A percentile compares a stretch with the other conserved stretches of the same genome.
These are phyloP conservation scores for Yamadazyma mexicana DNA, from an alignment of 1,139 yeast species.

Conservation along the genomic window DNA sequence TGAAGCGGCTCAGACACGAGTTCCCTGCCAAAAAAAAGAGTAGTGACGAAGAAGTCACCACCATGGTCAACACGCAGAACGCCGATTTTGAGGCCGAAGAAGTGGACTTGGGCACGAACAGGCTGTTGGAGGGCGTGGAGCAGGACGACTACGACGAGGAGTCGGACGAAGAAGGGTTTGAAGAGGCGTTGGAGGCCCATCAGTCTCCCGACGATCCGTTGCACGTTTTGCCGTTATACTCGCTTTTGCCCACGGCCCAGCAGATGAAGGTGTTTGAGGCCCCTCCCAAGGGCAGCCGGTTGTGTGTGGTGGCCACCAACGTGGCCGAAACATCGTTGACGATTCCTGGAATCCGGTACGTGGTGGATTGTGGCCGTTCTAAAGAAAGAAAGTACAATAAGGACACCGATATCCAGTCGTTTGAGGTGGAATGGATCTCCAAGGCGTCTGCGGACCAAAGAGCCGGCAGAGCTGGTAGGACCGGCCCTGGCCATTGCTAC, in stretches of 20 bases:
- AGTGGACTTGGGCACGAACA: conserved; percentile 70
- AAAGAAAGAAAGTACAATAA: conserved; percentile 85
- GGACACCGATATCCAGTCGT: conserved; percentile 88
- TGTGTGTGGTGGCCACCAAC: conserved; percentile 94
- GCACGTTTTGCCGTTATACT: conserved; percentile 88
- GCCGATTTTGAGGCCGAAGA: conserved; percentile 86
- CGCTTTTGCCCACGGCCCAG: conserved; percentile 86
- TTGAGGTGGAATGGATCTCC: conserved; percentile 88
- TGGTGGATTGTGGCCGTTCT: conserved; percentile 91
- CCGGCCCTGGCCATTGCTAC: conserved; percentile 98
- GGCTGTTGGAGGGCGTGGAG: conserved; percentile 25
- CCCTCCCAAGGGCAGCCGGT: conserved; percentile 82
- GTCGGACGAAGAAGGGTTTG: conserved; percentile 89
- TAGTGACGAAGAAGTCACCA: conserved; percentile 34
- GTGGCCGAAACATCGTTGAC: conserved; percentile 98
- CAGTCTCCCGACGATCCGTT: conserved; percentile 81
- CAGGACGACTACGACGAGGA: conserved; percentile 35
- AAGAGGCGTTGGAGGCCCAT: conserved; percentile 71
- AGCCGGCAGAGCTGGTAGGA: conserved; percentile 98
- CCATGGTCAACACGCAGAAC: conserved; percentile 46
- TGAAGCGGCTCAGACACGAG: conserved; percentile 63
- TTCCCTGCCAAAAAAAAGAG: conserved; percentile 57
- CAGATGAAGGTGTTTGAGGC: conserved; percentile 90
- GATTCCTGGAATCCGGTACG: conserved; percentile 93
- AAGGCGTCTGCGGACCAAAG: conserved; percentile 96